phyloP scores from a whole-genome alignment of 2,329 filamentous ascomycete genomes.

The Tolypocladium album region DNA sequence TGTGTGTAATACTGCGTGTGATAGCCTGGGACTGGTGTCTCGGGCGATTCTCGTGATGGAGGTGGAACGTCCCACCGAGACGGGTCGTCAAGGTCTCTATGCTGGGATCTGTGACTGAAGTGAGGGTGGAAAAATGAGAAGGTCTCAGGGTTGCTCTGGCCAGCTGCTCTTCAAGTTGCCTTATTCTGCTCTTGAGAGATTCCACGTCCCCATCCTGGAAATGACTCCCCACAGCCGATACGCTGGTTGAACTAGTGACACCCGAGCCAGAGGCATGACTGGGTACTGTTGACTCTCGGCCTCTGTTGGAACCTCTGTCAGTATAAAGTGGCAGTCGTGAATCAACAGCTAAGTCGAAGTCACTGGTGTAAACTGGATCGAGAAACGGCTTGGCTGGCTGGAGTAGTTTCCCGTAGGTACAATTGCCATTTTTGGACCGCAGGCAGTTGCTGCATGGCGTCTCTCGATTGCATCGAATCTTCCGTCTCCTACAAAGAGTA shows the following conservation, averaged over 20 bases:
- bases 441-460: slow-evolving; percentile 30
- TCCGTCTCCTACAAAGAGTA: slow-evolving; percentile 29
- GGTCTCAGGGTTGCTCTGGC: not conserved
- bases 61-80: slow-evolving; percentile 31
- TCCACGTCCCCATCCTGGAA: too few species aligned
- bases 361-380: too few species aligned
- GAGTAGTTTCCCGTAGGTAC: slow-evolving; percentile 16
- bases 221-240: too few species aligned
- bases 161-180: not conserved
- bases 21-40: slow-evolving; percentile 19
- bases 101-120: slow-evolving; percentile 5
- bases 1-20: slow-evolving; percentile 37
- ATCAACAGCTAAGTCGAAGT: too few species aligned
- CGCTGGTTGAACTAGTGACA: too few species aligned
- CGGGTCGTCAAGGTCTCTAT: slow-evolving; percentile 13
- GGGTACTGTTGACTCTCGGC: too few species aligned
- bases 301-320: too few species aligned
- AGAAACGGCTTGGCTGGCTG: not conserved
- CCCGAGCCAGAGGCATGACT: too few species aligned
- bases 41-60: slow-evolving; percentile 26
- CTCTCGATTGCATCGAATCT: slow-evolving; percentile 30
- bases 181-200: too few species aligned
- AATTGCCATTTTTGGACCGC: slow-evolving; percentile 22
- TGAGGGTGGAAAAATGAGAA: too few species aligned
- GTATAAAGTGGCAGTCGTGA: not conserved